These are phyloP conservation scores for Periconia sp. DNA, from an alignment of 2,329 filamentous ascomycete species.

Conservation along the genomic window DNA sequence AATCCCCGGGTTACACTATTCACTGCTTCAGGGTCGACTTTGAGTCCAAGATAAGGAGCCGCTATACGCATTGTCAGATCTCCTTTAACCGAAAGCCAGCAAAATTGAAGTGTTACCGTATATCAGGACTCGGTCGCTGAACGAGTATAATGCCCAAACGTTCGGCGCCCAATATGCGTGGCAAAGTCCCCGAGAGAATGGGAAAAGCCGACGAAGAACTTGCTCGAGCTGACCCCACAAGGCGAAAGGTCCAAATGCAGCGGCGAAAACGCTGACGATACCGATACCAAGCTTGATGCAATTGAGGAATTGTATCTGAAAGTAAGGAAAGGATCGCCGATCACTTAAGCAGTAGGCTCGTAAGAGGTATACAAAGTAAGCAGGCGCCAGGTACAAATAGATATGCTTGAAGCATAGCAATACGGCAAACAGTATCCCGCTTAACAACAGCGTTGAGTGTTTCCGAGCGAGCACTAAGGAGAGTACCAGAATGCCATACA, in stretches of 20 bases:
- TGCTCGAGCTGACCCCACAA: conserved; percentile 81
- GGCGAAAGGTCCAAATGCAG: conserved; percentile 89
- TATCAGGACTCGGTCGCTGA: conserved; percentile 81
- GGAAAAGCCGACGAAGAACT: conserved; percentile 81
- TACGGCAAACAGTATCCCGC: conserved; percentile 80
- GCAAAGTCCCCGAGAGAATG: conserved; percentile 89
- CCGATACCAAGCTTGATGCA: conserved; percentile 78
- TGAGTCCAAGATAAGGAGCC: conserved; percentile 76
- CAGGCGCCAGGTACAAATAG: conserved; percentile 92
- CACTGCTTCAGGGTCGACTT: conserved; percentile 72
- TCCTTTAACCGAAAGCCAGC: background rate
- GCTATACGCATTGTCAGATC: conserved; percentile 55
- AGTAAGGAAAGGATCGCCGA: conserved; percentile 68
- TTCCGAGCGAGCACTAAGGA: conserved; percentile 82
- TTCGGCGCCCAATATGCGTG: conserved; percentile 99
- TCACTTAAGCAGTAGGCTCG: conserved; percentile 83
- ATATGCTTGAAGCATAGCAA: conserved; percentile 97
- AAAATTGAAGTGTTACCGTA: conserved; percentile 58
- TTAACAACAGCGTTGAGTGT: conserved; percentile 71
- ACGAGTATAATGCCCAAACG: conserved; percentile 95
- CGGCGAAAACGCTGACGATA: conserved; percentile 69
- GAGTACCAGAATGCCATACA: conserved; percentile 87
- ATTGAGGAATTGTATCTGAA: conserved; percentile 72
- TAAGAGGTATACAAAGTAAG: conserved; percentile 93
- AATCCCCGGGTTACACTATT: conserved; percentile 90